These are phyloP conservation scores for Cryoendolithus antarcticus DNA, from an alignment of 2,329 filamentous ascomycete genomes.

Conservation along the genomic window DNA sequence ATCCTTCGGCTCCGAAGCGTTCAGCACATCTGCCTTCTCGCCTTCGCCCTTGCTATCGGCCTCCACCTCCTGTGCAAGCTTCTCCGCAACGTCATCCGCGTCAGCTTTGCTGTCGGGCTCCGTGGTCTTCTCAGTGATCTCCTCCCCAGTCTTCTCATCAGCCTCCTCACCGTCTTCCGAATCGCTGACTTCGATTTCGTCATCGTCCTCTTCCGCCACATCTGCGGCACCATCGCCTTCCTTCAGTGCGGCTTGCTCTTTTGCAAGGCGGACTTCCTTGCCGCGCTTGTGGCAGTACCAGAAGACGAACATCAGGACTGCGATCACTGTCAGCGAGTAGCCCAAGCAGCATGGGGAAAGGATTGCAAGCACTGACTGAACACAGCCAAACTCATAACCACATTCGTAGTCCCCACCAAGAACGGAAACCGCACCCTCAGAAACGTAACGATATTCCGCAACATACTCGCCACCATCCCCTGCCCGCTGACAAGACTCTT, in stretches of 20 bases:
- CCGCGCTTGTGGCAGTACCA: slow-evolving; percentile 99
- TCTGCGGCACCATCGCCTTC: slow-evolving; percentile 6
- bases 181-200: slow-evolving; percentile 6
- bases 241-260: slow-evolving; percentile 7
- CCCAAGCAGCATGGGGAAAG: too few species aligned
- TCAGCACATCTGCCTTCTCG: slow-evolving; percentile 6
- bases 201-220: slow-evolving; percentile 7
- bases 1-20: slow-evolving; percentile 14
- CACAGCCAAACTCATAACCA: slow-evolving; percentile 77
- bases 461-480: slow-evolving; percentile 67
- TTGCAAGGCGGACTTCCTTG: slow-evolving; percentile 61
- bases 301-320: slow-evolving; percentile 80
- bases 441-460: slow-evolving; percentile 83
- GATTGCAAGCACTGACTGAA: slow-evolving; percentile 51
- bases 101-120: background rate
- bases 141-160: too few species aligned
- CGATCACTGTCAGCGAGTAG: too few species aligned
- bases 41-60: background rate
- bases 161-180: slow-evolving; percentile 7
- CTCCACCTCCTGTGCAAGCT: slow-evolving; percentile 3
- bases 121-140: too few species aligned
- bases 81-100: slow-evolving; percentile 4
- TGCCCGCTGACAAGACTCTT: slow-evolving; percentile 75
- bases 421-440: slow-evolving; percentile 81
- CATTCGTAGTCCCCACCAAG: slow-evolving; percentile 72